A percentile compares a stretch with the other conserved stretches of the same genome.
phyloP scores from a whole-genome alignment of 1,139 yeast genomes.

The Sugiyamaella sp. region DNA sequence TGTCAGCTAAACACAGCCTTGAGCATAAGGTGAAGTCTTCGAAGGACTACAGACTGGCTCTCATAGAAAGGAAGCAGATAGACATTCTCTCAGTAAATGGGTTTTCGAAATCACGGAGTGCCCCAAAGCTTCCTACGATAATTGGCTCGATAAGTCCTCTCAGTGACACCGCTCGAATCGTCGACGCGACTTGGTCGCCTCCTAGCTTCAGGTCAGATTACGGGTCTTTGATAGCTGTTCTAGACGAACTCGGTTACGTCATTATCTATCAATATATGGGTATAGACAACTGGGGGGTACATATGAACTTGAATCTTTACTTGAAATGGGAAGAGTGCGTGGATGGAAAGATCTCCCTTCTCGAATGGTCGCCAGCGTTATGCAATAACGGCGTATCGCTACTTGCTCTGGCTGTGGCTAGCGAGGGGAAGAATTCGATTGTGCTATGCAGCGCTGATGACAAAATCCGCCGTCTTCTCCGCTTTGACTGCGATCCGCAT shows the following conservation, averaged over 20 bases:
- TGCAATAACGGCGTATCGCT: neutral
- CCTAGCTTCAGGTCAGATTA: neutral
- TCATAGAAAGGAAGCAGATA: neutral
- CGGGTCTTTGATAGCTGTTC: constrained; percentile 6
- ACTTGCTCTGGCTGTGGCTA: constrained; percentile 1
- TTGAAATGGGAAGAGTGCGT: neutral
- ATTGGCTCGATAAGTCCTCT: neutral
- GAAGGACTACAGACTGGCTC: constrained; percentile 2
- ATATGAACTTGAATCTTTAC: neutral
- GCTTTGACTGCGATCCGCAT: neutral
- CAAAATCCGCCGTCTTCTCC: neutral
- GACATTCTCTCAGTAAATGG: constrained; percentile 5
- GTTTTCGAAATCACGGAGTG: neutral
- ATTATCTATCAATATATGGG: neutral
- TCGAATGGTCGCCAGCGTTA: constrained; percentile 4
- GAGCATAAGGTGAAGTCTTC: constrained; percentile 2
- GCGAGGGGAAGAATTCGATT: neutral
- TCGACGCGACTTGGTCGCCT: constrained; percentile 6
- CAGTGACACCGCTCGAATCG: neutral
- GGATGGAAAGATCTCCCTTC: neutral
- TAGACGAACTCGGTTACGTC: neutral
- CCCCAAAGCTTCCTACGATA: neutral
- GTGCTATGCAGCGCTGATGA: neutral
- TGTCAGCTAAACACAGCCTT: neutral
- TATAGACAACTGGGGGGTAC: neutral